Conservation (phyloP, 495 filamentous ascomycete genomes). For the Cryomyces antarcticus region DNA sequence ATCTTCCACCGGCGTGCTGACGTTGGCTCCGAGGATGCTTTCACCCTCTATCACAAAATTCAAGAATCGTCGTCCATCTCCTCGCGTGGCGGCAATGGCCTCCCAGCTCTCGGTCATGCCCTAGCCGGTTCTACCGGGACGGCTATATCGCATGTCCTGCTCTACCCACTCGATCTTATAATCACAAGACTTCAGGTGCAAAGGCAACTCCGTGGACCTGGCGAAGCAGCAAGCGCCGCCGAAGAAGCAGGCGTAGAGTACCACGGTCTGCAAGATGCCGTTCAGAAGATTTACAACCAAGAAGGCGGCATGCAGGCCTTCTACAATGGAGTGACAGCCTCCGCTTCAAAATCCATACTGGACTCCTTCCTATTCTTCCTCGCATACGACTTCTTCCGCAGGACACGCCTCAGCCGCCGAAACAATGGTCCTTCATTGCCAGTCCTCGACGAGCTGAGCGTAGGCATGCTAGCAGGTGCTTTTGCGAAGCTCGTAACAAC, state of each 20-base stretch:
- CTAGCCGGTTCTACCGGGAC: conserved; percentile 60
- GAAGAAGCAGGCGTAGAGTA: conserved; percentile 27
- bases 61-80: conserved; percentile 6
- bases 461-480: conserved; percentile 61
- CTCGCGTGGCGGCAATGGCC: conserved; percentile 19
- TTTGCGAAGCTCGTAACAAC: conserved; percentile 63
- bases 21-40: conserved; percentile 14
- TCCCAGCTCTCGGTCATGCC: conserved; percentile 82
- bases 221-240: conserved; percentile 11
- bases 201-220: conserved; percentile 30
- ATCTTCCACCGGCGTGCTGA: too few relatives aligned
- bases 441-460: conserved; percentile 48
- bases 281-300: conserved; percentile 44
- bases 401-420: conserved; percentile 28
- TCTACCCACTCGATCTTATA: conserved; percentile 73
- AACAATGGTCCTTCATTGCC: conserved; percentile 26
- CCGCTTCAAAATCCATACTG: conserved; percentile 49
- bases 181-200: conserved; percentile 74
- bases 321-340: conserved; percentile 53
- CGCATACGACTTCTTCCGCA: conserved; percentile 53
- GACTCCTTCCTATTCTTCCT: conserved; percentile 75
- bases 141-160: conserved; percentile 50
- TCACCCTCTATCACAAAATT: conserved; percentile 16
- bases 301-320: conserved; percentile 52
- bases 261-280: conserved; percentile 42